These are phyloP conservation scores for Hemileccinum impolitum DNA, from an alignment of 768 basidiomycete species.

Conservation along the genomic window DNA sequence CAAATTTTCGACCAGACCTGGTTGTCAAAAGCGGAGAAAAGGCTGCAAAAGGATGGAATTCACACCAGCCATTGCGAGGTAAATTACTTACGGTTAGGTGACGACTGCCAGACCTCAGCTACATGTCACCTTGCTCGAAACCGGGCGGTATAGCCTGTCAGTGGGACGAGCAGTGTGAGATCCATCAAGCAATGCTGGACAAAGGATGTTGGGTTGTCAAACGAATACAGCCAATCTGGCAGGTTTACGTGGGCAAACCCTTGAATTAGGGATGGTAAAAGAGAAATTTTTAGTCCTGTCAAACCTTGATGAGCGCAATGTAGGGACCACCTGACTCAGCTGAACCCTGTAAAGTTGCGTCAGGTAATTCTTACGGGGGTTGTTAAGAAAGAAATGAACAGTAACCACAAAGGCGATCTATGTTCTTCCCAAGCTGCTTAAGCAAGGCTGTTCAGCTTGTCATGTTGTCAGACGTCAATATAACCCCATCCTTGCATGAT, in stretches of 20 bases:
- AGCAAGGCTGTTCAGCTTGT: constrained; percentile 7
- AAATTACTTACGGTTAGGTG: neutral
- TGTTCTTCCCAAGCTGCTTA: constrained; percentile 13
- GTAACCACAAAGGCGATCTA: constrained; percentile 12
- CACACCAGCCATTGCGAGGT: neutral
- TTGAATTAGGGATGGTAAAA: constrained; percentile 17
- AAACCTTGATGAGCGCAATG: constrained; percentile 24
- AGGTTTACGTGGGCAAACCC: constrained; percentile 21
- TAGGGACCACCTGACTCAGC: constrained; percentile 16
- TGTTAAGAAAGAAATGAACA: constrained; percentile 22
- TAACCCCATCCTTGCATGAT: neutral
- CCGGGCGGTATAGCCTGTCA: no score
- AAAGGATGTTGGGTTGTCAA: constrained; percentile 15
- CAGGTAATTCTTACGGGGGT: constrained; percentile 19
- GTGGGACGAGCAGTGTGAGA: neutral
- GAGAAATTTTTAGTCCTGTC: constrained; percentile 24
- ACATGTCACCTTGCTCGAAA: no score
- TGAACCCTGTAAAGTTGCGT: constrained; percentile 22
- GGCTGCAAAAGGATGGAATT: constrained; percentile 9
- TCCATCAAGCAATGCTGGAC: neutral
- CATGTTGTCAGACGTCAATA: constrained; percentile 2
- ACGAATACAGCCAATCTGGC: constrained; percentile 8
- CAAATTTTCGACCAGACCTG: constrained; percentile 6
- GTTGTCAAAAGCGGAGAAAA: constrained; percentile 16
- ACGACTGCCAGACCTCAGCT: neutral